These are phyloP conservation scores for Bauhinia variegata DNA, from an alignment of 306 rosid species.

Conservation along the genomic window DNA sequence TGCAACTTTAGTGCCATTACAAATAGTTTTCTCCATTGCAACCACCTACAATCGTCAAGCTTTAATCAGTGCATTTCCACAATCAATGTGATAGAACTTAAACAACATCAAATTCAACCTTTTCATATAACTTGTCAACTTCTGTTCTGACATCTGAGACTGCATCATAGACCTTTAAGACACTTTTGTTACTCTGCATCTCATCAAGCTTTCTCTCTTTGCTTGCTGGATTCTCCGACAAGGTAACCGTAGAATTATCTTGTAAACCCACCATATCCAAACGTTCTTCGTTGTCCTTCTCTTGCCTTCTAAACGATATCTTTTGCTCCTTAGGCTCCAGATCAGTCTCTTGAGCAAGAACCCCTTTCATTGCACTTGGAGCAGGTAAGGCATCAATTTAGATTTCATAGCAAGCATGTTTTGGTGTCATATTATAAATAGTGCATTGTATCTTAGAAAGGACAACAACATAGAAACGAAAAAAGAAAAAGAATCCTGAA, in stretches of 20 bases:
- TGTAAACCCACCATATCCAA: constrained; percentile 69
- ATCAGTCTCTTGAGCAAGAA: constrained; percentile 55
- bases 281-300: constrained; percentile 67
- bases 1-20: constrained; percentile 45
- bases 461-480: neutral
- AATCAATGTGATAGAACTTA: neutral
- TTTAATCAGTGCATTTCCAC: neutral
- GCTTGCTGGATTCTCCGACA: constrained; percentile 78
- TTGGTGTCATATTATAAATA: constrained; percentile 12
- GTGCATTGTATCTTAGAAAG: neutral
- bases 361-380: constrained; percentile 50
- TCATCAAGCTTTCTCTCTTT: constrained; percentile 63
- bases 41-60: constrained; percentile 46
- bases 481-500: neutral
- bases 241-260: constrained; percentile 64
- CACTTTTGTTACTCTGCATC: constrained; percentile 49
- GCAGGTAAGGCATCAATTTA: constrained; percentile 30
- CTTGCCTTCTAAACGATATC: constrained; percentile 65
- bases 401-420: neutral
- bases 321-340: constrained; percentile 71
- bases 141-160: constrained; percentile 50
- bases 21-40: constrained; percentile 49
- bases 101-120: constrained; percentile 44
- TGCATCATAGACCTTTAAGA: constrained; percentile 50
- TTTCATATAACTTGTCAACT: constrained; percentile 63